phyloP scores from a whole-genome alignment of 768 basidiomycete species.

The Agaricus subrufescens region DNA sequence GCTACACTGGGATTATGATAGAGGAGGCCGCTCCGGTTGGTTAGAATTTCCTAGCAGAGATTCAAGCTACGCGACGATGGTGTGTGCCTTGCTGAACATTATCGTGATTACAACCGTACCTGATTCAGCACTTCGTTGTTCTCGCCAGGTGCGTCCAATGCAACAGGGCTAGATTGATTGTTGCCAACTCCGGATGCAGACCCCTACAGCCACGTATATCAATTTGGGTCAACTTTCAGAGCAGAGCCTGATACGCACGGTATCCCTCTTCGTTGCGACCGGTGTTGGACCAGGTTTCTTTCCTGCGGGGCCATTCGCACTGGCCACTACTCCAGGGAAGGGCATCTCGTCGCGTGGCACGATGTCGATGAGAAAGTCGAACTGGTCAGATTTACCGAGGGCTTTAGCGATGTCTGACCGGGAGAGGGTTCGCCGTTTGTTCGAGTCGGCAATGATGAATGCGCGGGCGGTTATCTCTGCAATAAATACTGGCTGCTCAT shows the following conservation, averaged over 20 bases:
- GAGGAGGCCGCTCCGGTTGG: constrained; percentile 1
- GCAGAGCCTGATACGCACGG: neutral
- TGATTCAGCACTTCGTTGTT: constrained; percentile 5
- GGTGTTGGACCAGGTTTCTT: constrained; percentile 8
- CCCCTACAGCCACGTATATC: neutral
- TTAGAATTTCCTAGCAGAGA: constrained; percentile 5
- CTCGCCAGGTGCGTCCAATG: neutral
- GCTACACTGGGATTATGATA: neutral
- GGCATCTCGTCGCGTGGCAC: constrained; percentile 78
- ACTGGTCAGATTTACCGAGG: constrained; percentile 88
- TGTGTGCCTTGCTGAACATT: neutral
- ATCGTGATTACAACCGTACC: constrained; percentile 1
- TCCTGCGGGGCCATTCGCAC: constrained; percentile 5
- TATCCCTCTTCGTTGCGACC: constrained; percentile 5
- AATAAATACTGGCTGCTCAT: constrained; percentile 72
- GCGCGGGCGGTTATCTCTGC: constrained; percentile 94
- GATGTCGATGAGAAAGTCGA: constrained; percentile 96
- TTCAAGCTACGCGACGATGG: neutral
- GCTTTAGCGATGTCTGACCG: constrained; percentile 93
- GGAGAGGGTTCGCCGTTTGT: constrained; percentile 93
- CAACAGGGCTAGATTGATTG: neutral
- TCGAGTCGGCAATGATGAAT: constrained; percentile 91
- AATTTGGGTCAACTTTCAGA: too few species aligned
- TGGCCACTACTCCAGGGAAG: constrained; percentile 21
- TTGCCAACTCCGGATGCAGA: constrained; percentile 1